Evolutionary conservation across 257 asterid genomes (phyloP).

Genomic region (Gentiana macrophylla): DNA sequence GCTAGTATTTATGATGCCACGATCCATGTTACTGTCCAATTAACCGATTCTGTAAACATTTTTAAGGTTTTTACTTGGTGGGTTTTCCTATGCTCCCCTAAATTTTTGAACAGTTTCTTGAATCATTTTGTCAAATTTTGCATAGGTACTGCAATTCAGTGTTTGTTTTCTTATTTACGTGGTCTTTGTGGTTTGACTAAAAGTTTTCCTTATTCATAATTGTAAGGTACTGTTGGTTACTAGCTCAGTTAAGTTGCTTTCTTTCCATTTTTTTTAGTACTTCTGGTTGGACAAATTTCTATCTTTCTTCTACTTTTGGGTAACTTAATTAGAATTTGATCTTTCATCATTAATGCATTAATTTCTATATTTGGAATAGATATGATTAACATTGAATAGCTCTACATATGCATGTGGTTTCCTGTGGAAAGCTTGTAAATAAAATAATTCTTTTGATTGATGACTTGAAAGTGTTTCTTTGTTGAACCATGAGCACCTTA

Average conservation of each 20-base stretch:
- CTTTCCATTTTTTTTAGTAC: not conserved
- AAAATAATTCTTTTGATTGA: too few relatives aligned
- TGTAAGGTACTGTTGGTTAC: not conserved
- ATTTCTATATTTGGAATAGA: not conserved
- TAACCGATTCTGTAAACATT: constrained; percentile 11
- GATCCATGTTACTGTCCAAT: constrained; percentile 19
- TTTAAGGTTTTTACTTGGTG: constrained; percentile 15
- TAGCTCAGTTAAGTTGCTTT: not conserved
- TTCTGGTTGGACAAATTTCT: not conserved
- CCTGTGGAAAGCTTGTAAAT: too few relatives aligned
- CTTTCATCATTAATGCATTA: not conserved
- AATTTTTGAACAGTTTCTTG: constrained; percentile 12
- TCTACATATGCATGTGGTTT: too few relatives aligned
- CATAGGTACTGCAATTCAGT: too few relatives aligned
- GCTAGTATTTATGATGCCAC: constrained; percentile 20
- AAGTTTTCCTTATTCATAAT: constrained; percentile 3
- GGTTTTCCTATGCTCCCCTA: constrained; percentile 15
- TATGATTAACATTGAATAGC: too few relatives aligned
- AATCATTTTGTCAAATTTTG: not conserved
- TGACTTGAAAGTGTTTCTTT: too few relatives aligned
- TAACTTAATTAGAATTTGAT: not conserved
- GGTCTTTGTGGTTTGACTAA: constrained; percentile 9
- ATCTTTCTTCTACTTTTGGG: not conserved
- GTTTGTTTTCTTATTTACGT: constrained; percentile 4
- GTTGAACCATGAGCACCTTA: too few relatives aligned